Evolutionary conservation across 2,329 filamentous ascomycete species (phyloP), one percentile per base, ranked within the genome.

Genomic region (Alternaria sp.): DNA sequence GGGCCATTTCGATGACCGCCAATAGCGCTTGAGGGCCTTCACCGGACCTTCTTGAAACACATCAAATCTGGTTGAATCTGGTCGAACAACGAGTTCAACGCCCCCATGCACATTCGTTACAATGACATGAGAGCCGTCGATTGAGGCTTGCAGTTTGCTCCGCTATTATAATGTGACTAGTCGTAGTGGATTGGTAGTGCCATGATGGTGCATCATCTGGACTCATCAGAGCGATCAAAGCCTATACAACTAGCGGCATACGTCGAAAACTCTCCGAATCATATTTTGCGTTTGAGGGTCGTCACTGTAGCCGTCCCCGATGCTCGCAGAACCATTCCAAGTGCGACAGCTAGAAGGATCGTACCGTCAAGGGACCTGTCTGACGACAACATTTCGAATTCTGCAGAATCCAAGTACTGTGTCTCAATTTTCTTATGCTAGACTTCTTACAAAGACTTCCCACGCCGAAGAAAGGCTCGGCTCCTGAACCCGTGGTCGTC

Each of bases 231-330:
- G 45, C 62, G 36, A 41, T 51, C 30, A 56, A 57, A 43, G 49
- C 48, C 46, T 36, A 55, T 32, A 54, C 50, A 48, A 44, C 58
- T 65, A 70, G 52, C 65, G 60, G 60, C 62, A 56, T 56, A 45
- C 28, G 27, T 61, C 48, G 56, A 63, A 64, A 66, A 63, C 50
- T 54, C 46, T 54, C 63, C 69, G 64, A 71, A 62, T 60, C 67
- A 34, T 49, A 49, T 25, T 57, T 56, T 63, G 60, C 58, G 64
- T 66, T 55, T 45, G 36, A 40, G 45, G 53, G 63, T 36, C 54
- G 58, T 54, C 52, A 41, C 59, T 51, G 60, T 12, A 25, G 20
- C 43, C 25, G 30, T n/a, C 38, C 41, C 45, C 40, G 54, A 56
- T 49, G 38, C 18, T 58, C 53, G 50, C 53, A 54, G 44, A 25